These are phyloP conservation scores for Sclerotinia trifoliorum DNA, from an alignment of 2,329 filamentous ascomycete genomes.

Conservation along the genomic window DNA sequence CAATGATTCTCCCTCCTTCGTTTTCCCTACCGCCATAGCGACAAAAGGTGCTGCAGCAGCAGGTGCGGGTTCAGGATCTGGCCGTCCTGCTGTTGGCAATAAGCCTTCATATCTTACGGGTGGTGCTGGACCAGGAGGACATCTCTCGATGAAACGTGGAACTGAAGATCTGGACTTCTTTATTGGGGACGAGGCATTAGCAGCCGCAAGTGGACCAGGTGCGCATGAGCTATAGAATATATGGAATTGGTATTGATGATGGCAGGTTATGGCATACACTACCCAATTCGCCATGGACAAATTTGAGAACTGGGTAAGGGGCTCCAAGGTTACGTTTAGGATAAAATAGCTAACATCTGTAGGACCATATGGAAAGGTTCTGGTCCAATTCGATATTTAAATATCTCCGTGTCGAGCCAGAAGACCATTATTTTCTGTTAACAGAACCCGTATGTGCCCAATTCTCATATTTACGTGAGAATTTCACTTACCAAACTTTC, in stretches of 20 bases:
- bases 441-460: conserved; percentile 78
- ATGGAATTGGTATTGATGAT: conserved; percentile 30
- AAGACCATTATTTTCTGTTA: conserved; percentile 97
- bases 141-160: conserved; percentile 87
- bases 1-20: conserved; percentile 98
- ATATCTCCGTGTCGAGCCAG: conserved; percentile 94
- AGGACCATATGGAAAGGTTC: conserved; percentile 99
- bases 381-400: conserved; percentile 99
- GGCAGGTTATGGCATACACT: conserved; percentile 89
- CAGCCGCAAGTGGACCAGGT: conserved; percentile 81
- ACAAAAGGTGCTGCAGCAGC: conserved; percentile 75
- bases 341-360: conserved; percentile 30
- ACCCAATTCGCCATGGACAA: conserved; percentile 96
- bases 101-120: conserved; percentile 95
- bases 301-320: conserved; percentile 94
- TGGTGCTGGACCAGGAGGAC: conserved; percentile 76
- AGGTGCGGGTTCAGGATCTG: conserved; percentile 74
- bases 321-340: not conserved
- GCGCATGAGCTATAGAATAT: conserved; percentile 28
- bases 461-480: conserved; percentile 1
- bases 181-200: conserved; percentile 93
- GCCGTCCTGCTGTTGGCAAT: conserved; percentile 84
- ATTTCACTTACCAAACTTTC: conserved; percentile 15
- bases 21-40: conserved; percentile 97
- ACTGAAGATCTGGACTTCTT: conserved; percentile 99